Evolutionary conservation across 2,329 filamentous ascomycete genomes (phyloP).

Genomic region (Delphinella strobiligena): DNA sequence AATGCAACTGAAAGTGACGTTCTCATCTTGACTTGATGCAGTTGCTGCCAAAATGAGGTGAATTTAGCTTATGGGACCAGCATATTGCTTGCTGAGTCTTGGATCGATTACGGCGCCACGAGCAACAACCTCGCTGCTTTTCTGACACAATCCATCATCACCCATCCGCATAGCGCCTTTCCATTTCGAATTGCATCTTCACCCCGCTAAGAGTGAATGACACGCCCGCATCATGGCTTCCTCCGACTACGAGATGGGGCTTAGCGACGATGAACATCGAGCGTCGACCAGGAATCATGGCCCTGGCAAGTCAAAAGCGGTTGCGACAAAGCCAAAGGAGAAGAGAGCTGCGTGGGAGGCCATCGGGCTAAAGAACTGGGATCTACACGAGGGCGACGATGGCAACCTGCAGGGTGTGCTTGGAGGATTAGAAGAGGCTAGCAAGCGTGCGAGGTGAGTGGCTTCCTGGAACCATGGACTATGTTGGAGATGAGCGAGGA

Average conservation of each 20-base stretch:
- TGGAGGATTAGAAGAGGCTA: conserved; percentile 24
- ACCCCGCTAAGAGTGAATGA: too few species aligned
- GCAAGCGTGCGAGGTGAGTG: conserved; percentile 22
- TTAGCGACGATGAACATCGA: conserved; percentile 8
- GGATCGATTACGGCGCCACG: too few species aligned
- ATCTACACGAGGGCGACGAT: conserved; percentile 22
- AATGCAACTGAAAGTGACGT: not conserved
- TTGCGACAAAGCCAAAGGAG: not conserved
- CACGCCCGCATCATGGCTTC: conserved; percentile 10
- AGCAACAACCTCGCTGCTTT: too few species aligned
- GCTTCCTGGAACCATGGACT: not conserved
- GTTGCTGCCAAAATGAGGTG: not conserved
- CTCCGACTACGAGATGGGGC: conserved; percentile 11
- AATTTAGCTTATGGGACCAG: too few species aligned
- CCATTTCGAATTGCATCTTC: too few species aligned
- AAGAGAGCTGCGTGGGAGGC: conserved; percentile 19
- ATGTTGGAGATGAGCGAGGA: not conserved
- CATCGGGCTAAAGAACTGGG: conserved; percentile 18
- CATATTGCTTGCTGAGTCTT: too few species aligned
- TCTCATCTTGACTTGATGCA: not conserved
- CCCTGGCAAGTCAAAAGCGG: conserved; percentile 2
- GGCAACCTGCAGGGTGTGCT: conserved; percentile 22
- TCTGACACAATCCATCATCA: too few species aligned
- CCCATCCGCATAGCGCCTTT: too few species aligned
- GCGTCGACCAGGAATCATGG: conserved; percentile 3